Base-by-base conservation (phyloP, 495 filamentous ascomycete species). In the Aspergillus bertholletiae region DNA sequence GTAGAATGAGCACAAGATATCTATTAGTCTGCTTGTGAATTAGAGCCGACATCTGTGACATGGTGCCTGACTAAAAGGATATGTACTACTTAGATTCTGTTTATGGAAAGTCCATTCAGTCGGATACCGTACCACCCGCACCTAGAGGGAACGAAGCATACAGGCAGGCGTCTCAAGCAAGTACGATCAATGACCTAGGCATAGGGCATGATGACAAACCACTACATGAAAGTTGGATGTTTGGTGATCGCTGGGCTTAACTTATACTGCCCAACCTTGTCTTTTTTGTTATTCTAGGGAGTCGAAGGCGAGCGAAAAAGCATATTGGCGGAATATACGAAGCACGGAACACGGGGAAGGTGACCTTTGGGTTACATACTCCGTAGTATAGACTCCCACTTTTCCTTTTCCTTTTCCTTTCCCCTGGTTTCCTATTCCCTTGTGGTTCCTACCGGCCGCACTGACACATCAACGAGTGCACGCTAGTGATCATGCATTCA, bases 231-330 rank as follows among this genome's bases (percentile, higher is more conserved):
- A 35, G 49, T 30, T 60, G 59, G 59, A 51, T 53, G 44, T 48
- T 56, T 27, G 50, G 53, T 21, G 62, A 58, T 34, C 59, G 55
- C 20, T 62, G 62, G 55, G 54, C 55, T 24, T 61, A 49, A 32
- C 22, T 23, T 23, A 49, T 55, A 24, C n/a, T n/a, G n/a, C n/a
- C n/a, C n/a, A n/a, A 21, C 34, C 35, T 50, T n/a, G 34, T n/a
- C 34, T 37, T 15, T 15, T n/a, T 37, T 18, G 43, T 28, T 21
- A 22, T 17, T 24, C 22, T 23, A 7, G n/a, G n/a, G n/a, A n/a
- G n/a, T n/a, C n/a, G n/a, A n/a, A n/a, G n/a, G n/a, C n/a, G n/a
- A n/a, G n/a, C n/a, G n/a, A n/a, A n/a, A n/a, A n/a, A n/a, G n/a
- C n/a, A n/a, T n/a, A n/a, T n/a, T n/a, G n/a, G n/a, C n/a, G 27